Evolutionary conservation across 202 grass and related monocot species (phyloP).

Genomic region (Cymbopogon flexuosus): DNA sequence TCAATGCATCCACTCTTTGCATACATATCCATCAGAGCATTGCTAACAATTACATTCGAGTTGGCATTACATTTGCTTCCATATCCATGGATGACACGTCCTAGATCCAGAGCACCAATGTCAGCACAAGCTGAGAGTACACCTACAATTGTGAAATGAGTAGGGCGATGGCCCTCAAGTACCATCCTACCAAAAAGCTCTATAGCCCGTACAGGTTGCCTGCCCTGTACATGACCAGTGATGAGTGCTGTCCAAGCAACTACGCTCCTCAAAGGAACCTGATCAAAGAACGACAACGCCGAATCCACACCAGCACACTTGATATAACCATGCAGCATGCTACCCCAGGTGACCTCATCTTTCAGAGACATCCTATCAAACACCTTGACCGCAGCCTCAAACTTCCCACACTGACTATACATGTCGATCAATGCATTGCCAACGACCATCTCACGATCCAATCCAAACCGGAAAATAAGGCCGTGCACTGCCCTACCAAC

Average conservation of each 20-base stretch:
- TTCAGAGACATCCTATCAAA: conserved; percentile 38
- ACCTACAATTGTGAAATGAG: conserved; percentile 42
- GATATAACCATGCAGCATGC: conserved; percentile 51
- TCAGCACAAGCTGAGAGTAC: conserved; percentile 59
- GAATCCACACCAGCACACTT: conserved; percentile 37
- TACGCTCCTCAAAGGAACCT: conserved; percentile 32
- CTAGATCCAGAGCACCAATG: conserved; percentile 57
- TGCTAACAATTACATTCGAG: conserved; percentile 42
- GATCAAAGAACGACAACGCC: conserved; percentile 42
- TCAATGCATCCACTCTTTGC: conserved; percentile 57
- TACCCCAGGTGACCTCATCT: conserved; percentile 52
- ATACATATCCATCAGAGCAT: conserved; percentile 82
- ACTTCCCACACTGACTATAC: conserved; percentile 44
- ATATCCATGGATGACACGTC: conserved; percentile 45
- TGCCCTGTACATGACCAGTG: conserved; percentile 55
- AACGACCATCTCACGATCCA: conserved; percentile 24
- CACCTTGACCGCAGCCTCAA: conserved; percentile 22
- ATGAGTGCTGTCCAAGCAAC: conserved; percentile 53
- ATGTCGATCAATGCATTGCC: conserved; percentile 59
- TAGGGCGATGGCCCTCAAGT: conserved; percentile 40
- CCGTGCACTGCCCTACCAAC: conserved; percentile 30
- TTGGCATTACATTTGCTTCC: conserved; percentile 39
- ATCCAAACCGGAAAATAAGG: conserved; percentile 26
- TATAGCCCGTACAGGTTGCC: conserved; percentile 37
- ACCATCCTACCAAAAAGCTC: conserved; percentile 59